Conservation (phyloP, 2,329 filamentous ascomycete species). For the Eurotiales sp. region DNA sequence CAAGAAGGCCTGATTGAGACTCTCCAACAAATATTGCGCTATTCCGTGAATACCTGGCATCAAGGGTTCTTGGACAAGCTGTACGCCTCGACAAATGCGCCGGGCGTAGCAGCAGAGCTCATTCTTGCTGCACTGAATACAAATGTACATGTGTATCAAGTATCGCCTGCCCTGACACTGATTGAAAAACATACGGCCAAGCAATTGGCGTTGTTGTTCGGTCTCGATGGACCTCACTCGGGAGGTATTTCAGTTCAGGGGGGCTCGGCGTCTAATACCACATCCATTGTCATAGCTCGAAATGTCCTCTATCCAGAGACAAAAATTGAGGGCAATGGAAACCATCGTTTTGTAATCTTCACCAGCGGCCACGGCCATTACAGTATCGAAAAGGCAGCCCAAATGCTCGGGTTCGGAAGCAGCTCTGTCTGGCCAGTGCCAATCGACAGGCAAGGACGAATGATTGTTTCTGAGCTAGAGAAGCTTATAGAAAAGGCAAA, state of each 20-base stretch:
- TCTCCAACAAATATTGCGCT: slow-evolving; percentile 67
- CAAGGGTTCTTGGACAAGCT: slow-evolving; percentile 96
- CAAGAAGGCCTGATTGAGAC: slow-evolving; percentile 71
- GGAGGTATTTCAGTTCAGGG: slow-evolving; percentile 76
- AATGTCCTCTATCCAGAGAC: slow-evolving; percentile 79
- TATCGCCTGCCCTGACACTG: slow-evolving; percentile 81
- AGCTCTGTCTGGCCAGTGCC: slow-evolving; percentile 69
- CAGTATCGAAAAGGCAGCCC: slow-evolving; percentile 89
- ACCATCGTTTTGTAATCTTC: slow-evolving; percentile 71
- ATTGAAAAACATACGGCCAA: slow-evolving; percentile 80
- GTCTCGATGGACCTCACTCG: slow-evolving; percentile 63
- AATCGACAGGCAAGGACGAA: slow-evolving; percentile 68
- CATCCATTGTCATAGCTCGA: slow-evolving; percentile 79
- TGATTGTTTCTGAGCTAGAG: slow-evolving; percentile 65
- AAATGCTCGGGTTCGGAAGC: slow-evolving; percentile 79
- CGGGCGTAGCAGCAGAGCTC: slow-evolving; percentile 80
- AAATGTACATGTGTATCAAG: slow-evolving; percentile 90
- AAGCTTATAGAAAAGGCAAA: slow-evolving; percentile 60
- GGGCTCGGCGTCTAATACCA: slow-evolving; percentile 78
- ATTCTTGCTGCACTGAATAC: slow-evolving; percentile 85
- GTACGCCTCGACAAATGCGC: slow-evolving; percentile 84
- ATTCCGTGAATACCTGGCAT: slow-evolving; percentile 98
- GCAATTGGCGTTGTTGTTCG: slow-evolving; percentile 71
- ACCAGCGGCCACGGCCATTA: slow-evolving; percentile 91
- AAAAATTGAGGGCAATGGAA: slow-evolving; percentile 67